Percentiles rank a stretch among this genome's conserved stretches.
phyloP scores from a whole-genome alignment of 306 rosid species.

The Canavalia gladiata region DNA sequence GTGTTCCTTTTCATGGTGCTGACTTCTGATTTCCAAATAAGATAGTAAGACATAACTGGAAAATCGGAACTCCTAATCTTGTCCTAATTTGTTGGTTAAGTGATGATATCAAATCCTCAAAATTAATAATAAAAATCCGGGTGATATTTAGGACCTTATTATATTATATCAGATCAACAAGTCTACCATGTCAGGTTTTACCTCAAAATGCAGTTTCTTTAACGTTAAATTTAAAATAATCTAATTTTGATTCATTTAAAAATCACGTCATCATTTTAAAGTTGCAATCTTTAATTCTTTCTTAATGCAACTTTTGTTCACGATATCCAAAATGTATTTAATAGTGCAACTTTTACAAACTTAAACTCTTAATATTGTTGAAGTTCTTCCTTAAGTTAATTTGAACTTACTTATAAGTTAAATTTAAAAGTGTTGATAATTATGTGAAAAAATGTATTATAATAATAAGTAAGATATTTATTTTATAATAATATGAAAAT shows the following conservation, averaged over 20 bases:
- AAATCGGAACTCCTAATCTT: not conserved
- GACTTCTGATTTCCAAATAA: slow-evolving; percentile 16
- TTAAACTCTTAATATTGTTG: not conserved
- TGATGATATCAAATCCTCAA: not conserved
- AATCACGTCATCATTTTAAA: not conserved
- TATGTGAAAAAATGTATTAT: no score
- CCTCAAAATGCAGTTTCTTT: not conserved
- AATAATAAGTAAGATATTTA: no score
- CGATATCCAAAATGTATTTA: not conserved
- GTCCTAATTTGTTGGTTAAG: slow-evolving; percentile 2
- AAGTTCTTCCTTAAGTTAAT: not conserved
- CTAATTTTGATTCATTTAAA: not conserved
- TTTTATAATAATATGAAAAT: no score
- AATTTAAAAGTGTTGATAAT: not conserved
- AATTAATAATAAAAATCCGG: not conserved
- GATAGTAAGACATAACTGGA: slow-evolving; percentile 9
- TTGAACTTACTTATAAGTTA: not conserved
- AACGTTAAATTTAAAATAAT: not conserved
- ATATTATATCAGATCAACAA: not conserved
- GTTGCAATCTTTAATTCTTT: not conserved
- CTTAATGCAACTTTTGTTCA: not conserved
- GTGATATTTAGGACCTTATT: slow-evolving; percentile 17
- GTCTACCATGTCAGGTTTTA: no score
- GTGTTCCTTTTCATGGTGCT: slow-evolving; percentile 16
- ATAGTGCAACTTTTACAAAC: not conserved